Evolutionary conservation across 805 yeast genomes (phyloP), one percentile per base, ranked within the genome.

Genomic region (Candida jianshihensis): DNA sequence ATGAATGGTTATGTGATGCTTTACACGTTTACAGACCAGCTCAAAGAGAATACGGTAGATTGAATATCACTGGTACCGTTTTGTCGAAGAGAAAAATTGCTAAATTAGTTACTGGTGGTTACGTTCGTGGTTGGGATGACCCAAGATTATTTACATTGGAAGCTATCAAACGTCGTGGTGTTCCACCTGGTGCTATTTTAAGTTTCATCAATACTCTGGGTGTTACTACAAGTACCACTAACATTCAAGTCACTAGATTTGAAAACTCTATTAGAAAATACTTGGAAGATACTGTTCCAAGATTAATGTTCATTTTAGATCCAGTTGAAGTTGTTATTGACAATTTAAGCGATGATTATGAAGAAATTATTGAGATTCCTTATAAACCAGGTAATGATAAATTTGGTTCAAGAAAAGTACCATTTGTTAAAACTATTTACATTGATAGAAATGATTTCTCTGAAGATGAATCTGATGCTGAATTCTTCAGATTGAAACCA

Each of bases 1-100:
- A 92, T 61, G 99, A 92, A 64, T 92, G 99, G 99, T 73, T 92
- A 49, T 90, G 97, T 68, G 97, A 92, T 52, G 89, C 81, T 26
- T 76, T 92, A 41, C 89, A 85, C 54, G 96, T 92, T 32, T 92
- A 87, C 65, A 81, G 96, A 69, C 98, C 99, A 22, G 96, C 97
- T 11, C 99, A 92, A 73, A 81, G 98, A 61, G 99, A 92, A 63
- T 92, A 89, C 53, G 99, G 99, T 48, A 79, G 98, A 61, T 75
- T 92, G 58, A 92, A 89, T 60, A 75, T 92, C 49, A 84, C 95
- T 2, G 98, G 98, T 38, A 85, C 97, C 10, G 78, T 92, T 43
- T 66, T 92, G 75, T 86, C 96, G 40, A 92, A 92, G 73, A 78
- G 99, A 60, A 92, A 92, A 64, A 88, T 92, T 58, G 94, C 96